Evolutionary conservation across 2,329 filamentous ascomycete species (phyloP).

Genomic region (Colletotrichum sp.): DNA sequence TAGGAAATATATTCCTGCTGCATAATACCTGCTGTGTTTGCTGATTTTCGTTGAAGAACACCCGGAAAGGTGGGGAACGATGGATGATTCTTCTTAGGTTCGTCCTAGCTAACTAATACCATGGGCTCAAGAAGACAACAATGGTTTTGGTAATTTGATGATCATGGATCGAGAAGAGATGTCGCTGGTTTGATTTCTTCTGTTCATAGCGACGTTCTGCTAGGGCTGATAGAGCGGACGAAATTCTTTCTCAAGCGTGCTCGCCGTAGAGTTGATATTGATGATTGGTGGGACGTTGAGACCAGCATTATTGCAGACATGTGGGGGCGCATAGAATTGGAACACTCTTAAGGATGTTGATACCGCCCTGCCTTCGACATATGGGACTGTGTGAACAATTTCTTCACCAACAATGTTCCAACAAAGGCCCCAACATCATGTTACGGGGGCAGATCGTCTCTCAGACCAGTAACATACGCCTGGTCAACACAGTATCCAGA

Average conservation of each 20-base stretch:
- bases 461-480: not conserved
- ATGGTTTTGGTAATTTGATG: too few species aligned
- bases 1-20: too few species aligned
- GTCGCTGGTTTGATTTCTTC: not conserved
- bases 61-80: too few species aligned
- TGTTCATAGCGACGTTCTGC: not conserved
- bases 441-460: not conserved
- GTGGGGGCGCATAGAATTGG: too few species aligned
- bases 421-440: not conserved
- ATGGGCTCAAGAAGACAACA: too few species aligned
- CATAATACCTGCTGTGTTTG: too few species aligned
- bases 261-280: not conserved
- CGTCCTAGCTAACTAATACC: not conserved
- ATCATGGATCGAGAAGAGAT: not conserved
- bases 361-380: too few species aligned
- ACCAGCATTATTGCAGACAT: too few species aligned
- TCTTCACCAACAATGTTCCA: not conserved
- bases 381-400: too few species aligned
- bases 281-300: not conserved
- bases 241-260: not conserved
- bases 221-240: not conserved
- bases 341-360: too few species aligned
- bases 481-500: not conserved
- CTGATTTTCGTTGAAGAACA: too few species aligned
- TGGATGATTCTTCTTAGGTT: not conserved